Conservation (phyloP, 495 filamentous ascomycete genomes). For the Terfezia claveryi region DNA sequence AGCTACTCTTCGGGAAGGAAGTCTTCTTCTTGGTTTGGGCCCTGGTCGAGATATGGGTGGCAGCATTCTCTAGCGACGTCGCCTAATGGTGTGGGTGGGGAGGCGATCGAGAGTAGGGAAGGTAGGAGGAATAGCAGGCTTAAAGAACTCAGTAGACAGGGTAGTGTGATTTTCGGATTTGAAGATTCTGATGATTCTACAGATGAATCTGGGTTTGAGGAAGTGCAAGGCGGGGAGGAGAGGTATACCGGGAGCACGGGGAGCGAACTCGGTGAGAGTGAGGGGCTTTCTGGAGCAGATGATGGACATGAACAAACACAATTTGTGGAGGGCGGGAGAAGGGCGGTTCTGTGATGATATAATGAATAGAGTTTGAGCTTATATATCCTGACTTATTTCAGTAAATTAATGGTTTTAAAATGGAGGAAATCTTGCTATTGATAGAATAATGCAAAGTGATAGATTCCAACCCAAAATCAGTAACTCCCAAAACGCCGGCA, state of each 20-base stretch:
- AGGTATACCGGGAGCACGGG: not conserved
- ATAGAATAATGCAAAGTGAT: no score
- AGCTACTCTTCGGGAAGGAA: not conserved
- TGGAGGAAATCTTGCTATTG: no score
- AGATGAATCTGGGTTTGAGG: slow-evolving; percentile 14
- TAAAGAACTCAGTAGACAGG: slow-evolving; percentile 37
- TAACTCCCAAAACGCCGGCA: no score
- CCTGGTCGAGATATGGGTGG: not conserved
- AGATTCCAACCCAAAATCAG: no score
- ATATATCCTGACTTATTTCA: no score
- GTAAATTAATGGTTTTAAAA: no score
- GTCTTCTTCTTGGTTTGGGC: not conserved
- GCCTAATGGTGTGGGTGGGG: not conserved
- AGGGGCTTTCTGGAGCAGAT: not conserved
- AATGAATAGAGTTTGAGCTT: no score
- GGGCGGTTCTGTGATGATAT: no score
- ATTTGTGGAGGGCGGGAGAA: not conserved
- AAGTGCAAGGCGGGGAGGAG: slow-evolving; percentile 11
- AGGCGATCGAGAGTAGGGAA: slow-evolving; percentile 6
- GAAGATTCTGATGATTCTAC: slow-evolving; percentile 23
- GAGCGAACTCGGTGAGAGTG: slow-evolving; percentile 2
- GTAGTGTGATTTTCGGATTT: slow-evolving; percentile 40
- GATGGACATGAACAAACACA: not conserved
- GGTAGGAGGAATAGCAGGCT: slow-evolving; percentile 25
- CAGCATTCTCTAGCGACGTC: not conserved